Conservation (phyloP, 2,329 filamentous ascomycete genomes). For the Harringtonia lauricola region DNA sequence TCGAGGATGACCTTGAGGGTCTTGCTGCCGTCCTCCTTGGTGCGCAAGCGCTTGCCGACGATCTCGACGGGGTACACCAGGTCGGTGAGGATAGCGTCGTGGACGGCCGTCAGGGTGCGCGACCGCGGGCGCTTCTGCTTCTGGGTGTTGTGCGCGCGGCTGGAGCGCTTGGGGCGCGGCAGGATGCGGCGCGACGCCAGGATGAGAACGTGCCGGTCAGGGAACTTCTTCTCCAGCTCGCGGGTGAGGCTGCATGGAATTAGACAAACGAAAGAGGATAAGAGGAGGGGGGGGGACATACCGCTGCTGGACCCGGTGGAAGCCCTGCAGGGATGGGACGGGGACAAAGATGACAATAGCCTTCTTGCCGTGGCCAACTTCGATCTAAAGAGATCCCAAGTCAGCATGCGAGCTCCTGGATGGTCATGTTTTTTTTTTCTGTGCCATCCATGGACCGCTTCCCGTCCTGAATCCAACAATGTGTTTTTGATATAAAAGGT, state of each 20-base stretch:
- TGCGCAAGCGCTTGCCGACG: conserved; percentile 96
- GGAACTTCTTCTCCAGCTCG: conserved; percentile 99
- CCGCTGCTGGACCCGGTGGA: conserved; percentile 99
- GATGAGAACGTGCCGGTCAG: conserved; percentile 98
- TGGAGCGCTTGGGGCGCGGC: conserved; percentile 95
- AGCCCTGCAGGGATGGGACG: conserved; percentile 93
- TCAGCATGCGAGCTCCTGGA: conserved; percentile 70
- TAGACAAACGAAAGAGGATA: no score
- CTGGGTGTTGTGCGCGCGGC: conserved; percentile 89
- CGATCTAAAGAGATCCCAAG: conserved; percentile 75
- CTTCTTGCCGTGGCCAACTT: conserved; percentile 99
- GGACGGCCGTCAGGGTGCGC: conserved; percentile 94
- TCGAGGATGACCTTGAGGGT: conserved; percentile 97
- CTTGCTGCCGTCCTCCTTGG: conserved; percentile 98
- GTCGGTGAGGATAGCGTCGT: conserved; percentile 96
- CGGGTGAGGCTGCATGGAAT: conserved; percentile 70
- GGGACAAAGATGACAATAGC: conserved; percentile 99
- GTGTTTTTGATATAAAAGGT: neutral
- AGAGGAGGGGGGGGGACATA: conserved; percentile 30
- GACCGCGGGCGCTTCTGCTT: conserved; percentile 98
- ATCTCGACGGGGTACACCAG: conserved; percentile 99
- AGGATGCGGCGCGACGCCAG: conserved; percentile 98
- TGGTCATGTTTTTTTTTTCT: conserved; percentile 11
- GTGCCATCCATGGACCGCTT: conserved; percentile 56
- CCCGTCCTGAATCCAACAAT: conserved; percentile 57